phyloP scores from a whole-genome alignment of 352 stramenopile species.

The Globisporangium polare region DNA sequence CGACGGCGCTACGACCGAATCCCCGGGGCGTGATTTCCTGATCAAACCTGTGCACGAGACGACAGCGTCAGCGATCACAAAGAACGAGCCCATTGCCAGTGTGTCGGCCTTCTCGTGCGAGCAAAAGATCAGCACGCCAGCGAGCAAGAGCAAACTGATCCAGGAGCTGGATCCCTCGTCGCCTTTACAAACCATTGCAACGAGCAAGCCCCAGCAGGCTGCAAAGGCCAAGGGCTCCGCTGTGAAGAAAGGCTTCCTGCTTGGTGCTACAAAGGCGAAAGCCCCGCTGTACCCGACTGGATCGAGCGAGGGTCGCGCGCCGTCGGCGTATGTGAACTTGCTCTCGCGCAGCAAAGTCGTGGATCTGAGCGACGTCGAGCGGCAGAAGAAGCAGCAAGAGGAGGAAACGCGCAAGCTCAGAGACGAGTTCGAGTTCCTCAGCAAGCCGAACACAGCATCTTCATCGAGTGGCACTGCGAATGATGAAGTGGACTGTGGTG shows the following conservation, averaged over 20 bases:
- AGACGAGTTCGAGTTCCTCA: slow-evolving; percentile 25
- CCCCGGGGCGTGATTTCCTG: slow-evolving; percentile 4
- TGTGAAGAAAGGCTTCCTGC: slow-evolving; percentile 76
- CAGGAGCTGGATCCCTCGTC: slow-evolving; percentile 30
- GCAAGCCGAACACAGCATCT: slow-evolving; percentile 1
- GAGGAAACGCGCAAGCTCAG: slow-evolving; percentile 19
- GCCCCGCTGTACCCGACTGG: slow-evolving; percentile 63
- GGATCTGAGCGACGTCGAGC: slow-evolving; percentile 51
- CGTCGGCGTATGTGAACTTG: slow-evolving; percentile 78
- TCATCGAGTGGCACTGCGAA: background rate
- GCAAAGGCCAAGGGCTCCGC: slow-evolving; percentile 20
- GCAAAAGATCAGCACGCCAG: slow-evolving; percentile 1
- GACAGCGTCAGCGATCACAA: background rate
- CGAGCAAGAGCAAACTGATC: slow-evolving; percentile 36
- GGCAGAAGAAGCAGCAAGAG: slow-evolving; percentile 30
- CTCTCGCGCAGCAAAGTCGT: slow-evolving; percentile 79
- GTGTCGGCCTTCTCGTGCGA: background rate
- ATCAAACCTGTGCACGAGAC: slow-evolving; percentile 5
- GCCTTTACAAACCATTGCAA: background rate
- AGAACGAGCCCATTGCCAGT: background rate
- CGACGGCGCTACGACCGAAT: slow-evolving; percentile 1
- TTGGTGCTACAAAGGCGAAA: slow-evolving; percentile 23
- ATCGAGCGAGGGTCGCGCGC: slow-evolving; percentile 56
- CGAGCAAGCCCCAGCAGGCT: background rate
- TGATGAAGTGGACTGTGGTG: slow-evolving; percentile 45